Conservation (phyloP, 1,139 yeast genomes). For the Groenewaldozyma auringiensis region DNA sequence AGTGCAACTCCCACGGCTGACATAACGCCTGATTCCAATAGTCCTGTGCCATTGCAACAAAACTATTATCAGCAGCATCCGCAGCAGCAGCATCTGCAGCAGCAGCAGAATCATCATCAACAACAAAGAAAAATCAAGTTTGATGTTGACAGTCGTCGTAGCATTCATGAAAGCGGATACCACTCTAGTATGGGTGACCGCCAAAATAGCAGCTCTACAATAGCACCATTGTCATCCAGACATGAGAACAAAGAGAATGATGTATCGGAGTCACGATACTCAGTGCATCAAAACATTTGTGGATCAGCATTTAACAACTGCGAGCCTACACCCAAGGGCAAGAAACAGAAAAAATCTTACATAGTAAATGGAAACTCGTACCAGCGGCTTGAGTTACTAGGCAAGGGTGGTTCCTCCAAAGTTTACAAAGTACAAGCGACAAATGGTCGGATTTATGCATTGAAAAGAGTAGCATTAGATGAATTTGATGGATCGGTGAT, state of each 20-base stretch:
- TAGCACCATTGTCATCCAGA: background rate
- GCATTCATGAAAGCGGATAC: background rate
- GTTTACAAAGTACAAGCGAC: constrained; percentile 70
- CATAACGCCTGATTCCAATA: background rate
- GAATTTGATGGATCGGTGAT: constrained; percentile 71
- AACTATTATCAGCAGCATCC: too few species aligned
- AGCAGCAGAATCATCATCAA: background rate
- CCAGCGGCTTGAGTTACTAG: constrained; percentile 70
- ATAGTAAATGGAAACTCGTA: constrained; percentile 55
- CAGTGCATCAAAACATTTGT: background rate
- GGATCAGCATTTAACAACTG: background rate
- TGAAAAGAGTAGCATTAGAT: constrained; percentile 66
- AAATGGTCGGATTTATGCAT: constrained; percentile 54
- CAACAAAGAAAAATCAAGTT: background rate
- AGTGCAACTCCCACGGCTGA: too few species aligned
- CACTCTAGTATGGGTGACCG: background rate
- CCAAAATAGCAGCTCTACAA: background rate
- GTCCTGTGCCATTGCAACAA: too few species aligned
- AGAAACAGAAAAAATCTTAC: constrained; percentile 24
- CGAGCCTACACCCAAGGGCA: constrained; percentile 3
- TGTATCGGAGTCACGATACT: background rate
- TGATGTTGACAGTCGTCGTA: background rate
- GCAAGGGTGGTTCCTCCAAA: constrained; percentile 90
- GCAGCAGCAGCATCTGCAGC: too few species aligned
- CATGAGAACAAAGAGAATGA: background rate